A percentile compares a stretch with the other conserved stretches of the same genome.
phyloP scores from a whole-genome alignment of 2,329 filamentous ascomycete genomes.

The Pestalotiopsis fici region DNA sequence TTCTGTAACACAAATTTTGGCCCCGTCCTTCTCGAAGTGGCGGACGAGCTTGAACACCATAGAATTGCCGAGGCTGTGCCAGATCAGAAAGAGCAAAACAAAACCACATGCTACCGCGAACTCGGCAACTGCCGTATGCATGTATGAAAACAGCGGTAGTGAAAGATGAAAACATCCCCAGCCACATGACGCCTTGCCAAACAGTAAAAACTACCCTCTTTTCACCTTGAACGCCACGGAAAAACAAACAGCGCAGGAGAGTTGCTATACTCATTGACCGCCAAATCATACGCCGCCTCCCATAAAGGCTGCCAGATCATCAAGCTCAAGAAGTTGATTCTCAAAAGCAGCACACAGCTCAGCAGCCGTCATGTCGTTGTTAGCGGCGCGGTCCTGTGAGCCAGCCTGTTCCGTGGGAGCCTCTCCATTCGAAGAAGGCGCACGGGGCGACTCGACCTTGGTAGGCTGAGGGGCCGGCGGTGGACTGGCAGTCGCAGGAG shows the following conservation, averaged over 20 bases:
- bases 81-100: neutral
- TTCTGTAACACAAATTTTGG: neutral
- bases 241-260: neutral
- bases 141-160: neutral
- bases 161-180: neutral
- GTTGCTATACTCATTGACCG: neutral
- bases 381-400: conserved; percentile 18
- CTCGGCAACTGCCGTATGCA: neutral
- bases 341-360: conserved; percentile 62
- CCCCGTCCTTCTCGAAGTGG: neutral
- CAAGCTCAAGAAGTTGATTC: conserved; percentile 59
- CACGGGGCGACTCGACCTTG: conserved; percentile 36
- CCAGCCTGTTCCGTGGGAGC: conserved; percentile 22
- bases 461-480: conserved; percentile 32
- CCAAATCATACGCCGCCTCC: conserved; percentile 54
- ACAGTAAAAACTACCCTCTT: neutral
- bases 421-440: conserved; percentile 24
- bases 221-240: neutral
- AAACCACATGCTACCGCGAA: neutral
- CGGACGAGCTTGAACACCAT: neutral
- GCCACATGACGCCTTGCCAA: neutral
- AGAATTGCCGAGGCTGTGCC: neutral
- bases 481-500: conserved; percentile 48
- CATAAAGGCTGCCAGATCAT: conserved; percentile 64
- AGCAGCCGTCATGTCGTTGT: conserved; percentile 56